Conservation (phyloP, 2,329 filamentous ascomycete genomes). For the Arthrobotrys sinensis region DNA sequence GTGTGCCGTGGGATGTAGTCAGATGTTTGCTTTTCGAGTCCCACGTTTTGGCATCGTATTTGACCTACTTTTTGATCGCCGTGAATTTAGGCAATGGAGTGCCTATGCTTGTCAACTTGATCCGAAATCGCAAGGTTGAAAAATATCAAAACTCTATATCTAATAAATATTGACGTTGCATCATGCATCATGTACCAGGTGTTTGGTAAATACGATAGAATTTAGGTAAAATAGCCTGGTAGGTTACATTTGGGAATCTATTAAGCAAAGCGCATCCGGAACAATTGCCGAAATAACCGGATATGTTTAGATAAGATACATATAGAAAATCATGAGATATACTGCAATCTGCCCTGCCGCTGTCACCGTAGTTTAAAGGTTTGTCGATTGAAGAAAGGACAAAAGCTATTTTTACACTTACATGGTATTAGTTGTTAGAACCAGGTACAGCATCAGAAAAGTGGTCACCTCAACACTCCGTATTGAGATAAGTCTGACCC, state of each 20-base stretch:
- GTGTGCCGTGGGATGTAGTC: neutral
- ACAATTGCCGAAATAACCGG: constrained; percentile 6
- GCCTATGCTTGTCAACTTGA: neutral
- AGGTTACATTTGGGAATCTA: neutral
- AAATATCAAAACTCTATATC: neutral
- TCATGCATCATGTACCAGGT: too few species aligned
- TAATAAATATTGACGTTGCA: constrained; percentile 12
- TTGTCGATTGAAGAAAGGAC: neutral
- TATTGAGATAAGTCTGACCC: neutral
- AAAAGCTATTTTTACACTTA: constrained; percentile 9
- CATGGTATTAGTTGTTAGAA: neutral
- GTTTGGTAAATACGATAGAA: constrained; percentile 4
- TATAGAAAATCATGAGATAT: neutral
- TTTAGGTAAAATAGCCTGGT: neutral
- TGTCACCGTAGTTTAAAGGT: neutral
- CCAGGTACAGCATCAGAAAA: neutral
- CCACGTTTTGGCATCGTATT: neutral
- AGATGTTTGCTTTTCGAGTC: constrained; percentile 4
- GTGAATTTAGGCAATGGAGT: constrained; percentile 6
- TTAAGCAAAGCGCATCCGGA: neutral
- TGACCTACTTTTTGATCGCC: neutral
- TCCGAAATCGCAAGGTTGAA: constrained; percentile 3
- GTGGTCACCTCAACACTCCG: neutral
- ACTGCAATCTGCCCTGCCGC: neutral
- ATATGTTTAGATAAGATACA: neutral